A percentile compares a stretch with the other conserved stretches of the same genome.
Conservation (phyloP, 1,284 basidiomycete species). For the Bjerkandera adusta region DNA sequence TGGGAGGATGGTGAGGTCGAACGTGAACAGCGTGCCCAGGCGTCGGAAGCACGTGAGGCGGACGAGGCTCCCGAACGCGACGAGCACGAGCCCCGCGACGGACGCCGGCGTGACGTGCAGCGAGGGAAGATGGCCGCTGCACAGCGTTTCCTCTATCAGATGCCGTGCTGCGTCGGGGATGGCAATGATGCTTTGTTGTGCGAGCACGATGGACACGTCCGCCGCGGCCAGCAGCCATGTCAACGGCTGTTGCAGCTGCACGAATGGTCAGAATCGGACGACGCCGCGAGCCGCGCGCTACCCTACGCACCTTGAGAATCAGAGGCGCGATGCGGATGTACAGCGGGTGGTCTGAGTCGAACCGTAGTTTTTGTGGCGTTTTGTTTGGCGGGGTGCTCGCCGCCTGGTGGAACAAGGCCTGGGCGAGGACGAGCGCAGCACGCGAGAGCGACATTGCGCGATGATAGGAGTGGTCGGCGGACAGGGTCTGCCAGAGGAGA, state of each 20-base stretch:
- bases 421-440: constrained; percentile 43
- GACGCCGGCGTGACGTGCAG: constrained; percentile 41
- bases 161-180: constrained; percentile 27
- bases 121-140: constrained; percentile 8
- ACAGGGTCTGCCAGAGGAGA: too few relatives aligned
- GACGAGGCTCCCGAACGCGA: constrained; percentile 42
- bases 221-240: constrained; percentile 48
- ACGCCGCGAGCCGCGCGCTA: background rate
- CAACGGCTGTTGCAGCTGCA: constrained; percentile 48
- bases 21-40: constrained; percentile 57
- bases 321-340: constrained; percentile 56
- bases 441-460: constrained; percentile 30
- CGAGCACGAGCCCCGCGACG: constrained; percentile 46
- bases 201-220: constrained; percentile 47
- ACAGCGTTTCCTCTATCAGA: constrained; percentile 32
- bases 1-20: constrained; percentile 56
- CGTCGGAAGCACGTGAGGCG: constrained; percentile 38
- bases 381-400: constrained; percentile 62
- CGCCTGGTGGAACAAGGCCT: constrained; percentile 50
- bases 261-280: background rate
- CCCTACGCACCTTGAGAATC: constrained; percentile 47
- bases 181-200: constrained; percentile 29
- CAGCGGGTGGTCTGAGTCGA: constrained; percentile 52
- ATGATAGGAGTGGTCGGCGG: too few relatives aligned
- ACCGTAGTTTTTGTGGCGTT: constrained; percentile 47